Evolutionary conservation across 2,329 filamentous ascomycete species (phyloP).

Genomic region (Calonectria multiphialidica): DNA sequence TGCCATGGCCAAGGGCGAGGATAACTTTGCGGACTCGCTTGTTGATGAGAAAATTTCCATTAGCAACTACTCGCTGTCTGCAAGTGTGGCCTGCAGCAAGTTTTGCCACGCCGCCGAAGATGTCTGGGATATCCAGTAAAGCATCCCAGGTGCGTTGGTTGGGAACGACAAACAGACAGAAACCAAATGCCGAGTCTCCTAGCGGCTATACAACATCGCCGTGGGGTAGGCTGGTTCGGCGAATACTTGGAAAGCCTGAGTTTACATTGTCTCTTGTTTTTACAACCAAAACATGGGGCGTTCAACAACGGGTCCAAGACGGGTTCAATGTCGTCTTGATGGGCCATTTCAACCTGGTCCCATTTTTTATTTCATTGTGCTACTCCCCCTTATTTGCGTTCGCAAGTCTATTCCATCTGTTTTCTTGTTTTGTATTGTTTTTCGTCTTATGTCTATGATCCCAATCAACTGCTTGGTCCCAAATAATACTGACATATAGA

Average conservation of each 20-base stretch:
- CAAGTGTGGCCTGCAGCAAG: constrained; percentile 98
- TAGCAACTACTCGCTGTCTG: constrained; percentile 97
- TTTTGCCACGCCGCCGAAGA: constrained; percentile 99
- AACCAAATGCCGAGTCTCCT: constrained; percentile 49
- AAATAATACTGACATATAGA: neutral
- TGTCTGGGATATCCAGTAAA: constrained; percentile 91
- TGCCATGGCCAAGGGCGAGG: constrained; percentile 96
- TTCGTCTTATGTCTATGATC: neutral
- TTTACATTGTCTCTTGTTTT: constrained; percentile 85
- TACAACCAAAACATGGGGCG: constrained; percentile 86
- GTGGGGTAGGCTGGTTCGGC: constrained; percentile 56
- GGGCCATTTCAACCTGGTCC: constrained; percentile 77
- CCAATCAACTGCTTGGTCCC: neutral
- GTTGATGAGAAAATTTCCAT: constrained; percentile 99
- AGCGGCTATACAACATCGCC: constrained; percentile 81
- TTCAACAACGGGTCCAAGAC: constrained; percentile 82
- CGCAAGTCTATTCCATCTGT: constrained; percentile 22
- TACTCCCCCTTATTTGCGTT: constrained; percentile 28
- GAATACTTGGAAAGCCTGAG: constrained; percentile 73
- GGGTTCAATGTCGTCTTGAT: constrained; percentile 66
- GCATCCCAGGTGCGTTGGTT: constrained; percentile 21
- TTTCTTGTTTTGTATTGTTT: constrained; percentile 20
- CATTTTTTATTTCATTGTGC: constrained; percentile 40
- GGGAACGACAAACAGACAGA: constrained; percentile 35
- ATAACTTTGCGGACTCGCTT: constrained; percentile 93